Conservation (phyloP, 768 basidiomycete genomes). For the Cubamyces sp. region DNA sequence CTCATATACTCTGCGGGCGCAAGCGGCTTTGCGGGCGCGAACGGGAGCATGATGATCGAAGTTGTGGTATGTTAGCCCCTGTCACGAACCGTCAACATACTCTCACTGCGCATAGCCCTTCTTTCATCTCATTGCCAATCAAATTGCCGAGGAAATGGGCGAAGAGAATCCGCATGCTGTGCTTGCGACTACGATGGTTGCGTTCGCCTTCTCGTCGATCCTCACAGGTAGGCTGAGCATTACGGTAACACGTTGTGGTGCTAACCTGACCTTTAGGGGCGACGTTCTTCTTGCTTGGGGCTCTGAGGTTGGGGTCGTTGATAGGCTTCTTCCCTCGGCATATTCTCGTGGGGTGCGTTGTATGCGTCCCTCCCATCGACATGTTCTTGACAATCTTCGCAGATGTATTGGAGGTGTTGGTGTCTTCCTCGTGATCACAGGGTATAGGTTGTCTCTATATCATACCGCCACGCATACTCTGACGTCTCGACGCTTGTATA, state of each 20-base stretch:
- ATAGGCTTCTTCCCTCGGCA: conserved; percentile 97
- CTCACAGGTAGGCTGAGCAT: conserved; percentile 68
- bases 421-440: conserved; percentile 87
- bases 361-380: not conserved
- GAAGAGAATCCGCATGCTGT: conserved; percentile 69
- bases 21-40: conserved; percentile 86
- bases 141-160: conserved; percentile 73
- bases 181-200: conserved; percentile 90
- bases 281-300: conserved; percentile 86
- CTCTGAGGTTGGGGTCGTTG: conserved; percentile 78
- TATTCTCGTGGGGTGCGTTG: conserved; percentile 86
- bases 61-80: conserved; percentile 69
- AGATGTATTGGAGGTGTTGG: conserved; percentile 96
- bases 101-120: conserved; percentile 66
- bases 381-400: not conserved
- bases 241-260: too few relatives aligned
- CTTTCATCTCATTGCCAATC: conserved; percentile 87
- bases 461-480: not conserved
- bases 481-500: conserved; percentile 30
- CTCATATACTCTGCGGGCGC: conserved; percentile 85
- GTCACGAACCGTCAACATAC: not conserved
- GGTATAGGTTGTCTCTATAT: conserved; percentile 47
- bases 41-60: conserved; percentile 99
- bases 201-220: conserved; percentile 85
- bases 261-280: conserved; percentile 49